These are phyloP conservation scores for Eucalyptus guilfoylei DNA, from an alignment of 345 rosid genomes.

Conservation along the genomic window DNA sequence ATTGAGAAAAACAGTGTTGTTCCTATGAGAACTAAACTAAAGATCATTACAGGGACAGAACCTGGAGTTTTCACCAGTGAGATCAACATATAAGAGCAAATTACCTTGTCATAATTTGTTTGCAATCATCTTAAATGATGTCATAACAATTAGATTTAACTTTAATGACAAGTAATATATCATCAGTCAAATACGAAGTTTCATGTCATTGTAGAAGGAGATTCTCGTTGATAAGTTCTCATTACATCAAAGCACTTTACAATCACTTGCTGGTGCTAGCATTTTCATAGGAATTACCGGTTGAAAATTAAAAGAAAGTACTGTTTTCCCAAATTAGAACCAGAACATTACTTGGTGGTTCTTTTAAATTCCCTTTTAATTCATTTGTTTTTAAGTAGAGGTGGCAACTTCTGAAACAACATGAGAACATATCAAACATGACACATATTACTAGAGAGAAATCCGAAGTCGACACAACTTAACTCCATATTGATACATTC, in stretches of 20 bases:
- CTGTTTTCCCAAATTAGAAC: background rate
- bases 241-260: background rate
- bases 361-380: background rate
- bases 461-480: background rate
- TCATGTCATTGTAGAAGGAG: background rate
- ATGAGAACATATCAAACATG: background rate
- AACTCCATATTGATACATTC: background rate
- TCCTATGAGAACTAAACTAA: background rate
- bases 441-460: background rate
- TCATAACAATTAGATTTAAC: background rate
- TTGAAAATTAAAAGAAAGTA: background rate
- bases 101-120: background rate
- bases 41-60: background rate
- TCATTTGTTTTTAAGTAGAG: background rate
- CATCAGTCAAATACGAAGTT: background rate
- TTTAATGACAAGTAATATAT: background rate
- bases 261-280: background rate
- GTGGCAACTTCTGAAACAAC: background rate
- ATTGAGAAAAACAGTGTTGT: background rate
- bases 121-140: background rate
- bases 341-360: background rate
- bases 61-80: background rate
- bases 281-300: background rate
- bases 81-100: background rate
- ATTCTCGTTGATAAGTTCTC: background rate